Percentiles rank a stretch among this genome's conserved stretches.
These are phyloP conservation scores for Caryocar brasiliense DNA, from an alignment of 441 rosid genomes.

Conservation along the genomic window DNA sequence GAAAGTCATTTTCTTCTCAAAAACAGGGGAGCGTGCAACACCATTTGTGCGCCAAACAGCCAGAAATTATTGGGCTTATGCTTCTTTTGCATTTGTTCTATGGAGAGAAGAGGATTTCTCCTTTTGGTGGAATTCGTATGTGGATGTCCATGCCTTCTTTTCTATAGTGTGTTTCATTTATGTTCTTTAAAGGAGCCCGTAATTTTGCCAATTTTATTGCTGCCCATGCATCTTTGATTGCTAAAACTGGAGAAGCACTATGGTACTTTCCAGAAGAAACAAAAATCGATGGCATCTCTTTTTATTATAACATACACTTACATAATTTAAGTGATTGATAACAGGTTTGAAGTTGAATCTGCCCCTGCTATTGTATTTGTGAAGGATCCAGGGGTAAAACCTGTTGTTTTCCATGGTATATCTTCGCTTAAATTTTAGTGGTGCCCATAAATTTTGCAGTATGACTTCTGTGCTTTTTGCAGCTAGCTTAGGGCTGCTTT, in stretches of 20 bases:
- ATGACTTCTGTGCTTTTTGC: conserved; percentile 2
- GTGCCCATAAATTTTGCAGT: conserved; percentile 2
- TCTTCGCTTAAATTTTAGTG: conserved; percentile 10
- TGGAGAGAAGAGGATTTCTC: conserved; percentile 95
- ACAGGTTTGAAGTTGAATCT: conserved; percentile 91
- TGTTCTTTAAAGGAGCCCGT: not conserved
- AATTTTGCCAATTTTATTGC: not conserved
- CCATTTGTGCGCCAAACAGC: conserved; percentile 78
- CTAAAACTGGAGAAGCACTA: not conserved
- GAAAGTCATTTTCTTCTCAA: conserved; percentile 85
- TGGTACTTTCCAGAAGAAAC: too few relatives aligned
- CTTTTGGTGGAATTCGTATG: conserved; percentile 92
- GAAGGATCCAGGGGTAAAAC: conserved; percentile 88
- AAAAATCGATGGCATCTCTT: too few relatives aligned
- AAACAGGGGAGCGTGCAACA: conserved; percentile 94
- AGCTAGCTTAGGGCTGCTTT: conserved; percentile 16
- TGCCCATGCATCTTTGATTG: conserved; percentile 1
- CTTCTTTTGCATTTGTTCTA: conserved; percentile 67
- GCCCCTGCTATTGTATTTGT: conserved; percentile 84
- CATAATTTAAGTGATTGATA: conserved; percentile 18
- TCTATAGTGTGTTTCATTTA: not conserved
- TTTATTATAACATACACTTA: not conserved
- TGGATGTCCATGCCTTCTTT: conserved; percentile 17
- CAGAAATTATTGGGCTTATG: conserved; percentile 66
- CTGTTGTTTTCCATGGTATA: conserved; percentile 75